These are phyloP conservation scores for Myxozyma monticola DNA, from an alignment of 805 yeast genomes.

Conservation along the genomic window DNA sequence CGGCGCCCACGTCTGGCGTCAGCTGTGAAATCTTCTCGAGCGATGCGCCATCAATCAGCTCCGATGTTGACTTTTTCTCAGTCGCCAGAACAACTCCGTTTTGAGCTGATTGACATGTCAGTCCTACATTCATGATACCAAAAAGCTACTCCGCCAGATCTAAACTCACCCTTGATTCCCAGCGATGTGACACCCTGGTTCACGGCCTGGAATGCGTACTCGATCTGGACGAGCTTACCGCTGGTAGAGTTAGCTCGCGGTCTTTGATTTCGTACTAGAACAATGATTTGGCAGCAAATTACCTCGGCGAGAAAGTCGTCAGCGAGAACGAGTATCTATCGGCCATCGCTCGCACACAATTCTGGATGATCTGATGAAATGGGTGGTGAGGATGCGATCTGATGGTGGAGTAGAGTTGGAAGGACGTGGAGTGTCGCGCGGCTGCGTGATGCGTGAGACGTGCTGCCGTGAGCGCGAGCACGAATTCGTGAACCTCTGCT, in stretches of 20 bases:
- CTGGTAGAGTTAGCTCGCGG: conserved; percentile 43
- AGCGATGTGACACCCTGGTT: conserved; percentile 97
- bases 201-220: conserved; percentile 95
- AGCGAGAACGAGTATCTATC: conserved; percentile 97
- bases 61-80: conserved; percentile 83
- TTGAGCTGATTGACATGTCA: conserved; percentile 55
- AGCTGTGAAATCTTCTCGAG: conserved; percentile 75
- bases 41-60: conserved; percentile 71
- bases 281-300: conserved; percentile 22
- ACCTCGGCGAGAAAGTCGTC: conserved; percentile 97
- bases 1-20: conserved; percentile 95
- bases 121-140: neutral
- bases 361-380: neutral
- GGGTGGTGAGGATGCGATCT: neutral
- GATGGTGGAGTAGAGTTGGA: neutral
- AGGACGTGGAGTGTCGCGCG: neutral
- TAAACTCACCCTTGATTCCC: conserved; percentile 62
- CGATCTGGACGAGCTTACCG: conserved; percentile 97
- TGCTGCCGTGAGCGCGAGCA: neutral
- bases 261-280: neutral
- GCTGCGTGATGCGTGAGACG: neutral
- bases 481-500: no score
- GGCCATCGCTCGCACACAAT: conserved; percentile 60
- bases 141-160: neutral
- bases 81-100: conserved; percentile 97